Percentiles rank a stretch among this genome's conserved stretches.
Conservation (phyloP, 1,139 yeast genomes). For the Pichia sp. region DNA sequence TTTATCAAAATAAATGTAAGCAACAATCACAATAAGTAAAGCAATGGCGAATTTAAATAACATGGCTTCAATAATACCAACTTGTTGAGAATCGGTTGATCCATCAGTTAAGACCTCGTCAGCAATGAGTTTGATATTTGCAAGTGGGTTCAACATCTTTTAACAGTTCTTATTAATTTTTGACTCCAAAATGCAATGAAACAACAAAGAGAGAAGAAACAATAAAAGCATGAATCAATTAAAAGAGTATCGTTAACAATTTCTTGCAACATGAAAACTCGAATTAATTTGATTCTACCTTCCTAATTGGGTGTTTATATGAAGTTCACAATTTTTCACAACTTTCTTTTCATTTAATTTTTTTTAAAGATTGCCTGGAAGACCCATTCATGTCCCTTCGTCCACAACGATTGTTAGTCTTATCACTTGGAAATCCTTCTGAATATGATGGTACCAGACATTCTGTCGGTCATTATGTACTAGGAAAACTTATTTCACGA, state of each 20-base stretch:
- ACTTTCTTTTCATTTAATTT: too few species aligned
- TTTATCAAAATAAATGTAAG: slow-evolving; percentile 23
- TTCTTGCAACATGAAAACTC: too few species aligned
- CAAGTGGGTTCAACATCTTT: slow-evolving; percentile 18
- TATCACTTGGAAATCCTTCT: slow-evolving; percentile 73
- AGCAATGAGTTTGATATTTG: slow-evolving; percentile 14
- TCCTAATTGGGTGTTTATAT: too few species aligned
- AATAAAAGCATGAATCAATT: too few species aligned
- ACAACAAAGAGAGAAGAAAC: background rate
- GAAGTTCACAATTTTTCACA: too few species aligned
- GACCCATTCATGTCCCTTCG: background rate
- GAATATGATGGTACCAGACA: slow-evolving; percentile 61
- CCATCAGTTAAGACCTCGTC: slow-evolving; percentile 11
- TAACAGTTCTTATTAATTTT: too few species aligned
- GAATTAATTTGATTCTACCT: too few species aligned
- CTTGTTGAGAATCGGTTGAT: slow-evolving; percentile 1
- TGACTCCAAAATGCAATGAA: background rate
- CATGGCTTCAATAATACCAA: slow-evolving; percentile 17
- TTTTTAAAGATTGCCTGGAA: too few species aligned
- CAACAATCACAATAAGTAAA: slow-evolving; percentile 15
- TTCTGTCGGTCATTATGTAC: slow-evolving; percentile 62
- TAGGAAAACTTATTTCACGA: slow-evolving; percentile 3
- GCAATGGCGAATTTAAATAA: slow-evolving; percentile 23
- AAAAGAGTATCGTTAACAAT: too few species aligned
- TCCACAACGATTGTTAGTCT: slow-evolving; percentile 6